Evolutionary conservation across 225 moss, liverwort and hornwort genomes (phyloP), one percentile per base, ranked within the genome.

Genomic region (Physcomitrellopsis africana): DNA sequence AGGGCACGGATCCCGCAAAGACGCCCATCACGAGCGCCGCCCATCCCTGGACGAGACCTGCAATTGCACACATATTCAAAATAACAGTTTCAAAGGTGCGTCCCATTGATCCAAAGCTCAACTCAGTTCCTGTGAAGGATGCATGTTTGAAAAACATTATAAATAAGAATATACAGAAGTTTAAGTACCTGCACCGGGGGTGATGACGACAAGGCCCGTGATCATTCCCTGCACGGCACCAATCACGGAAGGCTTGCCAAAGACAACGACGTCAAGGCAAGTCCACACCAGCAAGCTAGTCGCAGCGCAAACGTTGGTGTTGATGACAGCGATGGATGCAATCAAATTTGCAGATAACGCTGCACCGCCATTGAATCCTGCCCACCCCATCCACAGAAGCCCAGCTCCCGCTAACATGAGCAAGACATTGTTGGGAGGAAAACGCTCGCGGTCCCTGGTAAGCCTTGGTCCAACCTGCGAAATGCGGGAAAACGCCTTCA

Each of bases 201-300:
- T 86, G 69, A 86, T 86, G 7, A 86, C 86, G 1, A 86, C 86
- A 15, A 86, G 69, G 0, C 86, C 86, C 7, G 86, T 86, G 9
- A 86, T 86, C 86, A 86, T 86, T 17, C 86, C 86, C 16, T 86
- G 86, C 2, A 86, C 86, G 0, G 86, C 86, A 3, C 83, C 86
- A 24, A 86, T 86, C 19, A 86, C 86, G 0, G 83, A 83, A 3
- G 86, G 86, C 7, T 86, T 86, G 0, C 81, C 69, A 7, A 86
- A 86, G 11, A 86, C 78, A 0, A 84, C 0, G 17, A 81, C 83
- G 16, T 86, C 86, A 20, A 86, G 23, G 57, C 56, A 17, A 0
- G 86, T 86, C 86, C 86, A 86, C 13, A 84, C 75, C 1, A 86
- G 60, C 79, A 86, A 65, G 57, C 86, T 86, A 7, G 86, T 86